Percentiles rank a stretch among this genome's conserved stretches.
Evolutionary conservation across 2,329 filamentous ascomycete genomes (phyloP).

Genomic region (Didymella pomorum): DNA sequence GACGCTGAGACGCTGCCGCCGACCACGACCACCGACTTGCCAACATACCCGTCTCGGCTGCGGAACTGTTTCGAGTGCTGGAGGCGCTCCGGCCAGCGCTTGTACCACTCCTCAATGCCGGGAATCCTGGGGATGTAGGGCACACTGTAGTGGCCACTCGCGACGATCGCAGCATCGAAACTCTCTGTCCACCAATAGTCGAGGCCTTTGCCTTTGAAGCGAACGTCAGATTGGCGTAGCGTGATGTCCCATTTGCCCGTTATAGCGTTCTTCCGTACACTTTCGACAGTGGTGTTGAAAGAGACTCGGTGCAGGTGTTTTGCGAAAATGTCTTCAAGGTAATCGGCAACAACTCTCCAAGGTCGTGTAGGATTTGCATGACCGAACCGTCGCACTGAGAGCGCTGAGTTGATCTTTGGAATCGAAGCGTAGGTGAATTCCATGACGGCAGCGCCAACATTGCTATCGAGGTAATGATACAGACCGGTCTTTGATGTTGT

Average conservation of each 20-base stretch:
- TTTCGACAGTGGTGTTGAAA: neutral
- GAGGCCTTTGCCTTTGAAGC: slow-evolving; percentile 56
- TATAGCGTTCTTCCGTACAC: neutral
- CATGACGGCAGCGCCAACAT: neutral
- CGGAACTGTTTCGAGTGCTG: slow-evolving; percentile 65
- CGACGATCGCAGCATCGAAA: neutral
- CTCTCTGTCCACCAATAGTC: slow-evolving; percentile 69
- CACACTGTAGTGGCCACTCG: slow-evolving; percentile 53
- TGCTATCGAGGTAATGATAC: neutral
- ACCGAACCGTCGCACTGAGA: neutral
- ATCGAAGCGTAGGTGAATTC: neutral
- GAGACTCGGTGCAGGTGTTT: neutral
- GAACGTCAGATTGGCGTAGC: neutral
- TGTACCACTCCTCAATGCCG: slow-evolving; percentile 59
- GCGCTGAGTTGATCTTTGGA: neutral
- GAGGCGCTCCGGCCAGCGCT: slow-evolving; percentile 57
- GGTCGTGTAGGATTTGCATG: neutral
- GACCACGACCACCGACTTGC: slow-evolving; percentile 61
- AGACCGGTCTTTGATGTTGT: neutral
- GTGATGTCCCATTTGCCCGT: neutral
- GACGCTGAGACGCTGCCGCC: slow-evolving; percentile 71
- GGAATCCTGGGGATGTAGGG: slow-evolving; percentile 63
- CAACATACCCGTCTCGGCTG: slow-evolving; percentile 46
- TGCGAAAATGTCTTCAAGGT: neutral
- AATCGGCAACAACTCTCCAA: neutral